A percentile compares a stretch with the other conserved stretches of the same genome.
These are phyloP conservation scores for Euphorbia lathyris DNA, from an alignment of 345 rosid genomes.

Conservation along the genomic window DNA sequence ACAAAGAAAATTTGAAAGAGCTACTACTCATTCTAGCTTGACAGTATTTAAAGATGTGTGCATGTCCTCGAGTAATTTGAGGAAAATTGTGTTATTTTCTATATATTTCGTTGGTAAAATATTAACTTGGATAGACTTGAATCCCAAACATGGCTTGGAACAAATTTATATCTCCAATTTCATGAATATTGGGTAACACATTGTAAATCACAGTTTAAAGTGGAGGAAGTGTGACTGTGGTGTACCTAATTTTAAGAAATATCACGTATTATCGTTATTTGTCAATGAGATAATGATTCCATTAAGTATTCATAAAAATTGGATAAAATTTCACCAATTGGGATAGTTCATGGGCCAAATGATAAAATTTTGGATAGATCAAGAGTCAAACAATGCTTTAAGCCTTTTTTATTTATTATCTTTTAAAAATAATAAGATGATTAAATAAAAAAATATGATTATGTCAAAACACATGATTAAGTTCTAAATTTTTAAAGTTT, in stretches of 20 bases:
- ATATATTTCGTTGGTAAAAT: neutral
- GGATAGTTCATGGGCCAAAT: too few relatives aligned
- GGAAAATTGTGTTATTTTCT: neutral
- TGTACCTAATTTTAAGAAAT: slow-evolving; percentile 58
- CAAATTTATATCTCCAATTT: neutral
- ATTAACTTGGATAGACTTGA: neutral
- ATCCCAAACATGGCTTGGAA: neutral
- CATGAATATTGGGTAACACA: neutral
- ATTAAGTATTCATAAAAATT: too few relatives aligned
- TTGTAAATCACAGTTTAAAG: slow-evolving; percentile 52
- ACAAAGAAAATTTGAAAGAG: neutral
- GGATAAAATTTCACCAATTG: too few relatives aligned
- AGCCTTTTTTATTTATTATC: too few relatives aligned
- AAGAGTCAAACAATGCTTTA: too few relatives aligned
- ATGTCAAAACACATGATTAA: too few relatives aligned
- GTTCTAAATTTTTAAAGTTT: too few relatives aligned
- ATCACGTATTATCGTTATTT: too few relatives aligned
- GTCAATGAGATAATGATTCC: too few relatives aligned
- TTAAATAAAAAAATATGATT: too few relatives aligned
- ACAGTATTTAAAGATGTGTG: neutral
- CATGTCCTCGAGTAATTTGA: neutral
- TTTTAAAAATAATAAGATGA: too few relatives aligned
- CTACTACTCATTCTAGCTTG: neutral
- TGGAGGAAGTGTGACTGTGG: slow-evolving; percentile 52
- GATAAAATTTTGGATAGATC: too few relatives aligned